These are phyloP conservation scores for Aspergillus sp. DNA, from an alignment of 2,329 filamentous ascomycete species.

Conservation along the genomic window DNA sequence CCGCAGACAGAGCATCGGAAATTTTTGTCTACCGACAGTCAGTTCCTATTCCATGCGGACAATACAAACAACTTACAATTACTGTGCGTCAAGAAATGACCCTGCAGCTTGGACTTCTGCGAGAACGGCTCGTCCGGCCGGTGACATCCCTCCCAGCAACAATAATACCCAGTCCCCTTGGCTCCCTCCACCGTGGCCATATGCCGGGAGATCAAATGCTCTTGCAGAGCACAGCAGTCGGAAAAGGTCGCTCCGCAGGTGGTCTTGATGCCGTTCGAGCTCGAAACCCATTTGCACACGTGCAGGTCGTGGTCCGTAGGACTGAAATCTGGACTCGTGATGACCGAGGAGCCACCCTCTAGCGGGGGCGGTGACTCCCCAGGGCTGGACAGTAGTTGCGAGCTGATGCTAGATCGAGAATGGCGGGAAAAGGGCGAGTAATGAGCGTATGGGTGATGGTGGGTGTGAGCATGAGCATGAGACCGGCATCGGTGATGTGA, in stretches of 20 bases:
- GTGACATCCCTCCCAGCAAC: conserved; percentile 44
- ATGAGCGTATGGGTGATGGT: conserved; percentile 35
- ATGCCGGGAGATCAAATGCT: conserved; percentile 39
- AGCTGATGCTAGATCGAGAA: conserved; percentile 38
- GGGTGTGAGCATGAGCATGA: conserved; percentile 33
- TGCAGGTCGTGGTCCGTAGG: conserved; percentile 33
- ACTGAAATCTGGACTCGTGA: conserved; percentile 38
- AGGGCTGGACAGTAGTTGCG: conserved; percentile 36
- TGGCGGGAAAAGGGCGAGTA: conserved; percentile 38
- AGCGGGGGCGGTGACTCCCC: conserved; percentile 38
- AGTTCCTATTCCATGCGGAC: neutral
- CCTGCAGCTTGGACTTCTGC: conserved; percentile 46
- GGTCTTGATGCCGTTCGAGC: conserved; percentile 24
- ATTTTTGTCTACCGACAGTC: conserved; percentile 36
- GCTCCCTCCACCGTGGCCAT: conserved; percentile 38
- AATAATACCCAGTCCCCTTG: conserved; percentile 45
- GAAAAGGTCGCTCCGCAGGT: conserved; percentile 38
- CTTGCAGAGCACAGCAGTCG: conserved; percentile 38
- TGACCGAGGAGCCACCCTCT: conserved; percentile 34
- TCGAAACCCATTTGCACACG: conserved; percentile 39
- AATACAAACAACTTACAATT: conserved; percentile 34
- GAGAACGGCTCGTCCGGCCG: conserved; percentile 45
- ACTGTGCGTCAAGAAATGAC: conserved; percentile 46
- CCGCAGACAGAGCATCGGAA: conserved; percentile 43
- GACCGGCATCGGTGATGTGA: conserved; percentile 34